Evolutionary conservation across 306 rosid genomes (phyloP), one percentile per base, ranked within the genome.

Genomic region (Acacia acuminata): DNA sequence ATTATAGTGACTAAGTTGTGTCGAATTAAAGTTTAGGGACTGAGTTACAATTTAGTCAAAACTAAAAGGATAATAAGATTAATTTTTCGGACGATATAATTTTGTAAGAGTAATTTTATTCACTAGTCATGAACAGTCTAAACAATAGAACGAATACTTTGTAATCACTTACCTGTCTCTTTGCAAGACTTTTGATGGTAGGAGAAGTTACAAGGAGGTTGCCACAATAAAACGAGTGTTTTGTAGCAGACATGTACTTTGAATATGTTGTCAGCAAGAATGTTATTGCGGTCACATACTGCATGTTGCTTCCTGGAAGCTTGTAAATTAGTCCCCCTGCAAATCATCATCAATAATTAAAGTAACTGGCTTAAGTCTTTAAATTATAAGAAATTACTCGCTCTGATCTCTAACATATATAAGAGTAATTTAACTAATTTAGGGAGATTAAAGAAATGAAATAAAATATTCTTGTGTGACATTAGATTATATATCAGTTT

Each of bases 231-330:
- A 95, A 93, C 30, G 96, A 88, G 75, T 88, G 91, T 78, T 85
- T 92, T 51, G 85, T 48, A 15, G 91, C 87, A 25, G 96, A 65
- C 97, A 95, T 93, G 79, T 92, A 93, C 90, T 95, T 95, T 20
- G 99, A 89, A 86, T 93, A 95, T 36, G 97, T 92, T 38, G 97
- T 82, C 2, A 95, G 92, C 80, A 95, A 83, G 86, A 85, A 95
- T 82, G 99, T 87, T 85, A 93, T 95, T 38, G 99, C 90, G 9
- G 97, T 92, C 25, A 95, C 99, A 78, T 95, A 95, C 71, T 95
- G 98, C 24, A 93, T 88, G 82, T 95, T 95, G 78, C 96, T 93
- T 19, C 67, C 88, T 11, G 97, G 94, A 27, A 93, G 85, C 91
- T 95, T 93, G 84, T 71, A 95, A 67, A 93, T 90, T 5, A 95